phyloP scores from a whole-genome alignment of 225 moss, liverwort and hornwort species.

The Pleurozium schreberi region DNA sequence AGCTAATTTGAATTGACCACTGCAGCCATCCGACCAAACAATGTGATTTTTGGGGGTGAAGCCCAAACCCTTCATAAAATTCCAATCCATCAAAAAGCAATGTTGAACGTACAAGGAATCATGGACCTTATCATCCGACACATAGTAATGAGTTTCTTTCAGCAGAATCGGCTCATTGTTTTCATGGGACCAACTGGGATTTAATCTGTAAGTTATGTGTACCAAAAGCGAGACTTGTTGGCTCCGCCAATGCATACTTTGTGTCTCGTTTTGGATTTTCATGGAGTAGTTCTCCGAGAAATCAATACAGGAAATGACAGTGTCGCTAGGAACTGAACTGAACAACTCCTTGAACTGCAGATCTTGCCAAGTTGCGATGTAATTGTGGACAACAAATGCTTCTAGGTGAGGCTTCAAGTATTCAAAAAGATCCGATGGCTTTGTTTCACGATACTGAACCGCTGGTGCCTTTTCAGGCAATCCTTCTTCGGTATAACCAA shows the following conservation, averaged over 20 bases:
- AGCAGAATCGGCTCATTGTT: rapidly evolving
- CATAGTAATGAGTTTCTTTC: neutral
- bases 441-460: too few species aligned
- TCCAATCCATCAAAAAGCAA: neutral
- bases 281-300: neutral
- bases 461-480: too few species aligned
- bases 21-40: neutral
- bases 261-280: neutral
- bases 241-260: neutral
- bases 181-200: neutral
- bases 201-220: neutral
- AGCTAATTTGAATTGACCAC: neutral
- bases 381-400: too few species aligned
- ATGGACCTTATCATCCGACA: neutral
- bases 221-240: neutral
- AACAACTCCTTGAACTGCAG: neutral
- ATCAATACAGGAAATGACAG: neutral
- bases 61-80: neutral
- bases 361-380: too few species aligned
- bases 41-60: neutral
- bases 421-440: too few species aligned
- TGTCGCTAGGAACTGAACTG: neutral
- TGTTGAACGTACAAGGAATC: neutral
- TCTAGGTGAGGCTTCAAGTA: too few species aligned
- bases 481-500: too few species aligned